Conservation (phyloP, 2,329 filamentous ascomycete species). For the Cordyceps javanica region DNA sequence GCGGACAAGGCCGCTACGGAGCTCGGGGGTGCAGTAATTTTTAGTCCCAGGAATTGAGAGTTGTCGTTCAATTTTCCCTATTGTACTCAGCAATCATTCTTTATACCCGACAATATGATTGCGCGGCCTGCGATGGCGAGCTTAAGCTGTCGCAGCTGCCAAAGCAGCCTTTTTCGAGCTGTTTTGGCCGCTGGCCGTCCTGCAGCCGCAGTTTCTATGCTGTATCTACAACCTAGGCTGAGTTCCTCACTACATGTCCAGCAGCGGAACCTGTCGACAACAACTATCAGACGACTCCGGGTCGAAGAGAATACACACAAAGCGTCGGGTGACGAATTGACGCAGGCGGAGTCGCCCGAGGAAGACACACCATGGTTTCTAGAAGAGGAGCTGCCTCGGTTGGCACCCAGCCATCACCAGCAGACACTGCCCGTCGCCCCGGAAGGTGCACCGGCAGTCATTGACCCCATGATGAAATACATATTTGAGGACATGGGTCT, state of each 20-base stretch:
- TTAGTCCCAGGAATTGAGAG: background rate
- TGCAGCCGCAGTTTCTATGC: slow-evolving; percentile 16
- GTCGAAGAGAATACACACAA: slow-evolving; percentile 15
- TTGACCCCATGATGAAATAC: slow-evolving; percentile 68
- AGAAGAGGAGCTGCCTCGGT: slow-evolving; percentile 58
- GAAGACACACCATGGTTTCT: slow-evolving; percentile 73
- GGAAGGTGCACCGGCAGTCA: slow-evolving; percentile 60
- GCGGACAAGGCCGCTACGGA: background rate
- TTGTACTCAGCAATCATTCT: background rate
- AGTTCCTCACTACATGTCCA: slow-evolving; percentile 16
- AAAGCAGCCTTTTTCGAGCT: slow-evolving; percentile 24
- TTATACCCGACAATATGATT: slow-evolving; percentile 21
- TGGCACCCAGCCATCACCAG: slow-evolving; percentile 42
- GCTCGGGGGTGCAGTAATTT: background rate
- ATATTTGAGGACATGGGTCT: slow-evolving; percentile 80
- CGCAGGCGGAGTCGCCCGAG: slow-evolving; percentile 12
- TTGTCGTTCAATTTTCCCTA: background rate
- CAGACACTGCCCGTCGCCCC: slow-evolving; percentile 52
- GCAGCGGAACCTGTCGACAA: slow-evolving; percentile 20
- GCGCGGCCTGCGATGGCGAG: slow-evolving; percentile 24
- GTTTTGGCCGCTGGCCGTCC: slow-evolving; percentile 15
- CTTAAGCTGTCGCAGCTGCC: slow-evolving; percentile 27
- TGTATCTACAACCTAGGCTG: slow-evolving; percentile 5
- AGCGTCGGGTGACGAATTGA: slow-evolving; percentile 7
- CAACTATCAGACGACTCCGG: background rate